A percentile compares a stretch with the other conserved stretches of the same genome.
Conservation (phyloP, 768 basidiomycete genomes). For the Cystobasidium ongulense region DNA sequence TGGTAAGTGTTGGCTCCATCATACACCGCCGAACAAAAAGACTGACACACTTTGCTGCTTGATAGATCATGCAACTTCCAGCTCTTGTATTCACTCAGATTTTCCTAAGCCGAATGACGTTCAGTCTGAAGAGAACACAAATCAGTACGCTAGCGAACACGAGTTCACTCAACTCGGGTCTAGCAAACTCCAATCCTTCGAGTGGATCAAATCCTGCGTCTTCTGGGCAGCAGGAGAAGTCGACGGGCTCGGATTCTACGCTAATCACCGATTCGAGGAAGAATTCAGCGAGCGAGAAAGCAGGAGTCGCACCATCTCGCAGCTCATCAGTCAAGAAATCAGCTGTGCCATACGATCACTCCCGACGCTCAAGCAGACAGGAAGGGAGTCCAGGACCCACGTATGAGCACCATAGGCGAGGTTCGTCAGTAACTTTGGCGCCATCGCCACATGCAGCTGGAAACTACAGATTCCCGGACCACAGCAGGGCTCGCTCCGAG, state of each 20-base stretch:
- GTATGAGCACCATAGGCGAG: neutral
- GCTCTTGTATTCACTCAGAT: conserved; percentile 33
- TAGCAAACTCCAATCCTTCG: neutral
- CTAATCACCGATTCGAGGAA: neutral
- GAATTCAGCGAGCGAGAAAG: neutral
- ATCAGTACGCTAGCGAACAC: neutral
- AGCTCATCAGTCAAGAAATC: neutral
- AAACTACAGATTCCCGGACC: neutral
- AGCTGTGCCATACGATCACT: neutral
- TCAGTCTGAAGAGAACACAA: conserved; percentile 18
- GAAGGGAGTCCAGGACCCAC: neutral
- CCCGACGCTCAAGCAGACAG: neutral
- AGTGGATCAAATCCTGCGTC: neutral
- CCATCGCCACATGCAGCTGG: neutral
- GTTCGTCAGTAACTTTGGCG: neutral
- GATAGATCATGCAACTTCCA: conserved; percentile 25
- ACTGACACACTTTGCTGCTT: neutral
- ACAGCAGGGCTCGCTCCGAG: neutral
- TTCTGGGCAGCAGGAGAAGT: neutral
- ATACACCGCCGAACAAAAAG: too few relatives aligned
- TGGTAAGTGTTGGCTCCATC: neutral
- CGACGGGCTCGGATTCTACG: neutral
- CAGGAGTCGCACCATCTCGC: neutral
- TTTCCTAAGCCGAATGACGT: conserved; percentile 29
- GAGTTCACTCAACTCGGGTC: neutral